Evolutionary conservation across 1,139 yeast species (phyloP).

Genomic region (Scheffersomyces parashehatae): DNA sequence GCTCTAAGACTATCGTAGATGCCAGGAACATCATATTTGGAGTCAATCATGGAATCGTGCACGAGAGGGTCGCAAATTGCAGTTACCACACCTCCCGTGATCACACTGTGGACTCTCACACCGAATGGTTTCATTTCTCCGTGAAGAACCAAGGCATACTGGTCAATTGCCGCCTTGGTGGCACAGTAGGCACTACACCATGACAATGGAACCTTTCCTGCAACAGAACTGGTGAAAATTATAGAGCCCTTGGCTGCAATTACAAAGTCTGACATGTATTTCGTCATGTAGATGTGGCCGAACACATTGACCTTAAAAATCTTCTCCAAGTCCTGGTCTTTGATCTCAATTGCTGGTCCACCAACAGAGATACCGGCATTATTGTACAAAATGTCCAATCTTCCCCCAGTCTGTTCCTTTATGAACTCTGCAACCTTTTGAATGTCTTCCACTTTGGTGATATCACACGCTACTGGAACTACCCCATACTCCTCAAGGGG

Average conservation of each 20-base stretch:
- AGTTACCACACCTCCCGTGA: conserved; percentile 45
- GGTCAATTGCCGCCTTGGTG: conserved; percentile 34
- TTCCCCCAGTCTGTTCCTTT: conserved; percentile 25
- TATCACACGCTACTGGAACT: conserved; percentile 32
- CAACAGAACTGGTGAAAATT: conserved; percentile 40
- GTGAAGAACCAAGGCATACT: conserved; percentile 23
- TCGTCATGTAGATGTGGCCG: conserved; percentile 41
- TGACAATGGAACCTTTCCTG: conserved; percentile 35
- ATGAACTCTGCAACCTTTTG: conserved; percentile 23
- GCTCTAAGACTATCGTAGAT: conserved; percentile 25
- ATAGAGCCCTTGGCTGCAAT: conserved; percentile 37
- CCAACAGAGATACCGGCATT: conserved; percentile 34
- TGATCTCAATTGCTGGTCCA: conserved; percentile 36
- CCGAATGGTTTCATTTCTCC: conserved; percentile 35
- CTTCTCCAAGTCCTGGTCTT: conserved; percentile 22
- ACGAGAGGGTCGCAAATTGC: conserved; percentile 24
- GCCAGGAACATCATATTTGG: conserved; percentile 32
- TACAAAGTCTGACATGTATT: conserved; percentile 29
- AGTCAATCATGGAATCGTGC: conserved; percentile 10
- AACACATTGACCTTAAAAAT: conserved; percentile 36
- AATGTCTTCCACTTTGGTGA: conserved; percentile 29
- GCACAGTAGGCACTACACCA: conserved; percentile 37
- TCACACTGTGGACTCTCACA: conserved; percentile 36
- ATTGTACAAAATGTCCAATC: conserved; percentile 32
- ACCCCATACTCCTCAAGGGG: conserved; percentile 32